Base-by-base conservation (phyloP, 768 basidiomycete genomes). In the Neoboletus brunneissimus region DNA sequence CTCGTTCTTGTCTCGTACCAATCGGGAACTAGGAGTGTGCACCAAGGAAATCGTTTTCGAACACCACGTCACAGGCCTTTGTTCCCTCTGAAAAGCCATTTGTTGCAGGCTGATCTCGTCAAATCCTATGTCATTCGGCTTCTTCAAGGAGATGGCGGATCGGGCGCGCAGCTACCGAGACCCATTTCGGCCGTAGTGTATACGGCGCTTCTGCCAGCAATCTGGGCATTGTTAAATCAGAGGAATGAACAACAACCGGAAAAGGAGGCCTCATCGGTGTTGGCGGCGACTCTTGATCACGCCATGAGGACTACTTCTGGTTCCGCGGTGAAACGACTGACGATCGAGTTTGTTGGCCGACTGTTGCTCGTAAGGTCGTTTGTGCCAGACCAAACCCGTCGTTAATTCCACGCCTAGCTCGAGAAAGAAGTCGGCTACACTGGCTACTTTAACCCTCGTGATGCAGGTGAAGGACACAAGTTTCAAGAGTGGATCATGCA, bases 261-360 rank as follows among this genome's bases (percentile, higher is more conserved):
- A 58, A 31, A 53, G 58, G 58, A 56, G 35, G 9, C 54, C 16
- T 69, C 49, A 38, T 57, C 57, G 66, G 73, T 54, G 76, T 88
- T 48, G 72, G 67, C 69, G 25, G 87, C 87, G 9, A 75, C 81
- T 4, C 68, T 93, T 25, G 81, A 86, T 27, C 91, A 96, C 64
- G 83, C 87, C 1, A 70, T 79, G 13, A 81, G 80, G 58, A 73
- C 79, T 2, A 73, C 81, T 0, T 83, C 87, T 18, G 82, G 77
- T 48, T 86, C 88, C 15, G 76, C 79, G 10, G 79, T 82, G 38
- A 93, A 94, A 72, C 74, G 77, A 51, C 59, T 79, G 29, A 87
- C 89, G 7, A 76, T 91, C 45, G 87, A 89, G 61, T 96, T 97
- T 70, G 68, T 96, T 22, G 83, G 81, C 27, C 76, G 86, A 15